A percentile compares a stretch with the other conserved stretches of the same genome.
These are phyloP conservation scores for Saccharomycopsis microspora DNA, from an alignment of 805 yeast species.

Conservation along the genomic window DNA sequence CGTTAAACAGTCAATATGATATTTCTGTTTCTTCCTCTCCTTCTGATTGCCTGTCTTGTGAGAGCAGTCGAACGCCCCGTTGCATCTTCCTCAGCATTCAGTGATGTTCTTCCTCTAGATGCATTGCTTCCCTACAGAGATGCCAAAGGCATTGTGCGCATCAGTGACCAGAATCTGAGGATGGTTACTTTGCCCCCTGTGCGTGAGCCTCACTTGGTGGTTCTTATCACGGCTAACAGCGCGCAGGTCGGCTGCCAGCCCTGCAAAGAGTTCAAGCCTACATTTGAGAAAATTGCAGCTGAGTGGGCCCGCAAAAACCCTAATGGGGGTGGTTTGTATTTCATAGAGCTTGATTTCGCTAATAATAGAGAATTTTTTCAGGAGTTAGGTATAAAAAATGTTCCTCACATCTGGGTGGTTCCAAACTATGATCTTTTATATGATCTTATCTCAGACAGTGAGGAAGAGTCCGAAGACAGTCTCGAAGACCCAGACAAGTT, in stretches of 20 bases:
- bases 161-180: slow-evolving; percentile 4
- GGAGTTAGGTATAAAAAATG: slow-evolving; percentile 32
- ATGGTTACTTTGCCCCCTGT: slow-evolving; percentile 4
- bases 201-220: slow-evolving; percentile 2
- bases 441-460: not conserved
- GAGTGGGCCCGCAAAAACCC: not conserved
- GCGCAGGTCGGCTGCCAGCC: slow-evolving; percentile 5
- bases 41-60: too few relatives aligned
- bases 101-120: not conserved
- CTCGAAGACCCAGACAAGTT: not conserved
- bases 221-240: slow-evolving; percentile 11
- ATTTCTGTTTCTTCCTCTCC: not conserved
- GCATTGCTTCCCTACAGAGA: not conserved
- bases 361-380: slow-evolving; percentile 31
- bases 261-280: slow-evolving; percentile 10
- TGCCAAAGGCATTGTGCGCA: slow-evolving; percentile 1
- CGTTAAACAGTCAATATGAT: not conserved
- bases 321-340: slow-evolving; percentile 12
- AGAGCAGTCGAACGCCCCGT: not conserved
- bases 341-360: slow-evolving; percentile 40
- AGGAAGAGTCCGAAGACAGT: not conserved
- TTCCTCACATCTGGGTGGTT: slow-evolving; percentile 60
- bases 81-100: not conserved
- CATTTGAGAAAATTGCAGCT: slow-evolving; percentile 9
- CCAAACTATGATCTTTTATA: slow-evolving; percentile 29